These are phyloP conservation scores for Oryza glaberrima DNA, from an alignment of 176 grass and related monocot species.

Conservation along the genomic window DNA sequence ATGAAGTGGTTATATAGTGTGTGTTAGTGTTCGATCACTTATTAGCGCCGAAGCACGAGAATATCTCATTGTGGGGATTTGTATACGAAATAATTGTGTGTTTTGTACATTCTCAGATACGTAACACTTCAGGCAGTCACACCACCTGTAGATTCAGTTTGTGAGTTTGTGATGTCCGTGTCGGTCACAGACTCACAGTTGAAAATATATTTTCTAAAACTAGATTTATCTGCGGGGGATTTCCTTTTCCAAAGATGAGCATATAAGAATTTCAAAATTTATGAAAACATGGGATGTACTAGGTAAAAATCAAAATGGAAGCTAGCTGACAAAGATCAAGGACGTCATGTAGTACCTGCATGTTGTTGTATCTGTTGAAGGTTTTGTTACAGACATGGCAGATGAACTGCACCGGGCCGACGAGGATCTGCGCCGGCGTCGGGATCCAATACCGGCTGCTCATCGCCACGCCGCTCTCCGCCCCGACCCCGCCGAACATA, in stretches of 20 bases:
- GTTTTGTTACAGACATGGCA: constrained; percentile 90
- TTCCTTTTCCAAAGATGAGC: background rate
- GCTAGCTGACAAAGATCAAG: constrained; percentile 6
- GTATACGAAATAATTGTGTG: background rate
- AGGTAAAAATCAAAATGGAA: background rate
- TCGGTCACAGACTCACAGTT: background rate
- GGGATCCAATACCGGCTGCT: constrained; percentile 77
- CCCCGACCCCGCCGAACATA: background rate
- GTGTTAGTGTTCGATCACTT: background rate
- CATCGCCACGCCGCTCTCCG: constrained; percentile 11
- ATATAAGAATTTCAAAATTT: no score
- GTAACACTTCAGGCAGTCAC: background rate
- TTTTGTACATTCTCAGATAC: background rate
- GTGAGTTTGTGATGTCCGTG: background rate
- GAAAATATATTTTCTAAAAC: background rate
- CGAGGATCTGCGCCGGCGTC: constrained; percentile 79
- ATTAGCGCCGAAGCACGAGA: background rate
- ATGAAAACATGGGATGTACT: no score
- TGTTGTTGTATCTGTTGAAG: constrained; percentile 97
- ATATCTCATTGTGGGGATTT: background rate
- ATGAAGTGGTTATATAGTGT: background rate
- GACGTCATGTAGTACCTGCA: constrained; percentile 73
- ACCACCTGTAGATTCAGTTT: background rate
- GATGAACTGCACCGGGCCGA: constrained; percentile 78
- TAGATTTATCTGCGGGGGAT: background rate